These are phyloP conservation scores for Raphanus raphanistrum DNA, from an alignment of 345 rosid species.

Conservation along the genomic window DNA sequence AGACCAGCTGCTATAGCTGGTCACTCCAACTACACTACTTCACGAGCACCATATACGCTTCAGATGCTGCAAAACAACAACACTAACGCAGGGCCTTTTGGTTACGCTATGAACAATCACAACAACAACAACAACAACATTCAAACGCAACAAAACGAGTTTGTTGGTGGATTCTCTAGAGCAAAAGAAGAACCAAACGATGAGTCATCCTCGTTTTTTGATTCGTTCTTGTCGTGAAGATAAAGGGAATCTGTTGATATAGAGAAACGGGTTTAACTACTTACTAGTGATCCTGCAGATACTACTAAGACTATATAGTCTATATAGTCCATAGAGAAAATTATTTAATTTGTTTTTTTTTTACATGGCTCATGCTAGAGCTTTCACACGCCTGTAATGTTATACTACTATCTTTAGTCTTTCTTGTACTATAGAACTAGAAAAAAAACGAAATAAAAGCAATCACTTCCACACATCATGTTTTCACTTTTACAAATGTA, in stretches of 20 bases:
- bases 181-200: constrained; percentile 80
- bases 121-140: constrained; percentile 17
- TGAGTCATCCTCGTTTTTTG: constrained; percentile 45
- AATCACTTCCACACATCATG: too few relatives aligned
- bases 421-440: constrained; percentile 25
- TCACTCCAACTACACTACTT: constrained; percentile 44
- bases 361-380: constrained; percentile 24
- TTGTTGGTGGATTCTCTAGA: constrained; percentile 42
- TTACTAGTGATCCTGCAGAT: constrained; percentile 29
- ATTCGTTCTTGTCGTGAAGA: constrained; percentile 48
- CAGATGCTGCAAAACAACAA: constrained; percentile 54
- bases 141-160: constrained; percentile 41
- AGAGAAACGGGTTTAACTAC: constrained; percentile 13
- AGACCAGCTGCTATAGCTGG: constrained; percentile 64
- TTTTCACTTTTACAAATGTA: too few relatives aligned
- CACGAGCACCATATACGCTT: constrained; percentile 49
- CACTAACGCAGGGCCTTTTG: constrained; percentile 37
- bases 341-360: constrained; percentile 49
- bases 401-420: constrained; percentile 5
- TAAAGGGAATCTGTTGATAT: background rate
- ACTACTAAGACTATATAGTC: constrained; percentile 20
- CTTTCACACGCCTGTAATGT: constrained; percentile 28
- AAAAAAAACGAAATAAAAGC: constrained; percentile 18
- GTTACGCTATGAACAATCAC: constrained; percentile 43
- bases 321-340: constrained; percentile 29